Evolutionary conservation across 2,329 filamentous ascomycete species (phyloP), one percentile per base, ranked within the genome.

Genomic region (Ascochyta pisi): DNA sequence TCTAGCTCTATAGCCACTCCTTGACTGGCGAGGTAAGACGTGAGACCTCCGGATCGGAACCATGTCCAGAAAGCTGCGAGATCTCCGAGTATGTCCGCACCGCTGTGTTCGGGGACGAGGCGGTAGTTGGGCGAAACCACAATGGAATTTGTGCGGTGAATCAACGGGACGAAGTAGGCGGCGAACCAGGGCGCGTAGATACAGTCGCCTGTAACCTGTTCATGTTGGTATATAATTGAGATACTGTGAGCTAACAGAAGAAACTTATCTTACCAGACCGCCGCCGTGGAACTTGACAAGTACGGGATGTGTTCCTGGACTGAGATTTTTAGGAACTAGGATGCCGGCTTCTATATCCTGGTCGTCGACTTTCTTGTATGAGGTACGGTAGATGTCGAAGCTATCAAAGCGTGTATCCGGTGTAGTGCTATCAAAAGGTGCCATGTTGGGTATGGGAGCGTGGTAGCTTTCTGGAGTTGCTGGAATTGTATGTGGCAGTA

Each of bases 51-150:
- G 8, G 29, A 24, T 22, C 55, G 41, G 37, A 81, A 60, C 82
- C 82, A 84, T 5, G 56, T 58, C 79, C 79, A 84, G 64, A 83
- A 81, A 57, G 81, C 78, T 8, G 67, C 49, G 0, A 84, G 56
- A 61, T 84, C 82, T 6, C 76, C 64, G 23, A 83, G 71, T 53
- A 83, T 79, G 15, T 84, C 78, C 3, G 68, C 43, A 31, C 79
- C 79, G 19, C 52, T 79, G 49, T 78, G 71, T 54, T 83, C 81
- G 22, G 82, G 82, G n/a, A 82, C 57, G 3, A 84, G 77, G 8
- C 82, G 81, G 69, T 85, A 82, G 65, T 82, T 79, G 0, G 81
- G 78, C 1, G 76, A 69, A 6, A 84, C 63, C 24, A 80, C 70
- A 40, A 84, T 77, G n/a, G 82, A 79, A 13, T 64, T 65, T 44